These are phyloP conservation scores for Taphrina wiesneri DNA, from an alignment of 1,139 yeast genomes.

Conservation along the genomic window DNA sequence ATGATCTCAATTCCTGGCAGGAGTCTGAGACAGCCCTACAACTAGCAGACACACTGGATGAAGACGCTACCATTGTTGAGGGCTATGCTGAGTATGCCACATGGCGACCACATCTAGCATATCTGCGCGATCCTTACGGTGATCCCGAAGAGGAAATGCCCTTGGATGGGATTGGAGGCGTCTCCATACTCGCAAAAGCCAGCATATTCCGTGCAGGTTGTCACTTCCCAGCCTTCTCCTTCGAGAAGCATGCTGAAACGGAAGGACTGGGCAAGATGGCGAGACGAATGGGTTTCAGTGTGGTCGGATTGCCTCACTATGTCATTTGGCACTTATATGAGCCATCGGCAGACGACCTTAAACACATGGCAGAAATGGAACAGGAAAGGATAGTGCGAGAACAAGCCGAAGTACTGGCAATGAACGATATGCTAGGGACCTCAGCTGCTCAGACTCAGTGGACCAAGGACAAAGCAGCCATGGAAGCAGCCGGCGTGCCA, in stretches of 20 bases:
- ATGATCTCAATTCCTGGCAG: constrained; percentile 88
- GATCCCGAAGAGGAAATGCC: constrained; percentile 86
- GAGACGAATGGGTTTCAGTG: constrained; percentile 76
- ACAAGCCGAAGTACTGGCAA: constrained; percentile 36
- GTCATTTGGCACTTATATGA: constrained; percentile 92
- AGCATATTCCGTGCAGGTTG: constrained; percentile 76
- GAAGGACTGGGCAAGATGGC: constrained; percentile 90
- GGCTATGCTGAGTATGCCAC: constrained; percentile 91
- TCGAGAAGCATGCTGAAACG: constrained; percentile 88
- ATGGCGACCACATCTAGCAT: constrained; percentile 89
- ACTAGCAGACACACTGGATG: constrained; percentile 72
- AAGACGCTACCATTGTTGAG: constrained; percentile 87
- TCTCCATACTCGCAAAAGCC: constrained; percentile 77
- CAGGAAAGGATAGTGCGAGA: constrained; percentile 49
- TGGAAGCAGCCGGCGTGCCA: background rate
- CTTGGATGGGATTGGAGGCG: constrained; percentile 90
- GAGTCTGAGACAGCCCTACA: constrained; percentile 81
- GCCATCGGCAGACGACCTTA: constrained; percentile 76
- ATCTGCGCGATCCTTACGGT: constrained; percentile 80
- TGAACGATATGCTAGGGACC: constrained; percentile 47
- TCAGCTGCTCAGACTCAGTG: constrained; percentile 27
- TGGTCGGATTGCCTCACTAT: constrained; percentile 83
- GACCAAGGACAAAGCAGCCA: constrained; percentile 25
- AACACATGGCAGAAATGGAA: constrained; percentile 55
- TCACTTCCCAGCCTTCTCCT: constrained; percentile 87